phyloP scores from a whole-genome alignment of 2,329 filamentous ascomycete genomes.

The Sporothrix pseudoabietina region DNA sequence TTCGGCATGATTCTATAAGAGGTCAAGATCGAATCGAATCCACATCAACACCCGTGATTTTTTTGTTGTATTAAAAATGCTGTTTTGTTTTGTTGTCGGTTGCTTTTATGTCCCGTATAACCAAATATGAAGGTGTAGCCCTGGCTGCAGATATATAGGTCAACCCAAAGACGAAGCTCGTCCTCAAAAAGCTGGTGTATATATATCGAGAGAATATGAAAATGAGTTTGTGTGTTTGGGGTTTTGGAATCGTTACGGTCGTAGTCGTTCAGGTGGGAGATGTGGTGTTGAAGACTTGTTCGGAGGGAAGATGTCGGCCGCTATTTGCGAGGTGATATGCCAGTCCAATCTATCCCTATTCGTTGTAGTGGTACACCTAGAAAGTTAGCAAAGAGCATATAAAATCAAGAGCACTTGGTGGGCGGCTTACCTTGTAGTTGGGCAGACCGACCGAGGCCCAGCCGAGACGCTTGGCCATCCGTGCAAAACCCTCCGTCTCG shows the following conservation, averaged over 20 bases:
- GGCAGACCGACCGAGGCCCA: constrained; percentile 87
- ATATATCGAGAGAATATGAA: constrained; percentile 1
- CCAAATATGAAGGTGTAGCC: not conserved
- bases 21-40: not conserved
- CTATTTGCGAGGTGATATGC: not conserved
- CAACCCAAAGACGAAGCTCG: not conserved
- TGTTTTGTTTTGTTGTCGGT: not conserved
- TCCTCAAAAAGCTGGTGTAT: not conserved
- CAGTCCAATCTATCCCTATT: constrained; percentile 52
- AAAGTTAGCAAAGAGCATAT: not conserved
- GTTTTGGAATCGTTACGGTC: constrained; percentile 25
- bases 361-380: constrained; percentile 88
- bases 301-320: not conserved
- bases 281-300: not conserved
- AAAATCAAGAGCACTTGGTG: constrained; percentile 19
- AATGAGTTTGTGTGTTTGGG: not conserved
- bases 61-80: not conserved
- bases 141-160: too few species aligned
- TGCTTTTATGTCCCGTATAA: not conserved
- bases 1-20: constrained; percentile 9
- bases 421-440: constrained; percentile 81
- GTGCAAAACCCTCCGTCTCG: constrained; percentile 96
- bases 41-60: constrained; percentile 1
- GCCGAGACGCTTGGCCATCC: constrained; percentile 88
- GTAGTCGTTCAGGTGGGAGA: not conserved